These are phyloP conservation scores for Carpinus viminea DNA, from an alignment of 306 rosid species.

Conservation along the genomic window DNA sequence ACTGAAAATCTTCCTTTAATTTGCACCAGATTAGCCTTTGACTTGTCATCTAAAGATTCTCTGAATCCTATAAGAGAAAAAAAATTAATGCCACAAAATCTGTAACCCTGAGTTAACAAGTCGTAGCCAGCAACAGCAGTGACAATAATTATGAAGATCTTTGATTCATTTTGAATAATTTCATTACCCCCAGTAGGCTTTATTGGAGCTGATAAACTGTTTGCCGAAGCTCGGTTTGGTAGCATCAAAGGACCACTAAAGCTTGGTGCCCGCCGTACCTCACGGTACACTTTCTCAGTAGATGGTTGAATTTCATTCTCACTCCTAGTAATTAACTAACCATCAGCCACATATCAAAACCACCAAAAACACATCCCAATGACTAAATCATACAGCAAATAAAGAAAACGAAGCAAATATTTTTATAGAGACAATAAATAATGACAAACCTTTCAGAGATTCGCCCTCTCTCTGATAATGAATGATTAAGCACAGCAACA, in stretches of 20 bases:
- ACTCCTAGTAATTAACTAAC: conserved; percentile 50
- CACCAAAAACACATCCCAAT: not conserved
- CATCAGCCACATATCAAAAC: conserved; percentile 19
- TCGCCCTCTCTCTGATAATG: conserved; percentile 63
- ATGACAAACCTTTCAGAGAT: conserved; percentile 55
- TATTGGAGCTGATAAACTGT: conserved; percentile 99
- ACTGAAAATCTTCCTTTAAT: conserved; percentile 97
- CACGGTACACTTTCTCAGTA: conserved; percentile 55
- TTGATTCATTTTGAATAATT: conserved; percentile 20
- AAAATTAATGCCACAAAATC: conserved; percentile 29
- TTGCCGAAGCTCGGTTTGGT: conserved; percentile 98
- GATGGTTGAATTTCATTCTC: conserved; percentile 59
- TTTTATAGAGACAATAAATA: conserved; percentile 4
- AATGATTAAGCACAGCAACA: conserved; percentile 67
- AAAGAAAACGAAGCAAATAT: not conserved
- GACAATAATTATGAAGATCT: conserved; percentile 9
- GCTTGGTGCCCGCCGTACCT: conserved; percentile 78
- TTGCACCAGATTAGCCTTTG: conserved; percentile 94
- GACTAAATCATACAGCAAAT: conserved; percentile 15
- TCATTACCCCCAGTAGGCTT: conserved; percentile 93
- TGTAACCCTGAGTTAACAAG: conserved; percentile 2
- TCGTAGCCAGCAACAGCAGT: conserved; percentile 21
- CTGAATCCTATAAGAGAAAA: conserved; percentile 63
- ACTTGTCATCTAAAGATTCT: conserved; percentile 92
- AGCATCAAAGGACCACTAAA: conserved; percentile 99